A percentile compares a stretch with the other conserved stretches of the same genome.
Evolutionary conservation across 1,284 basidiomycete genomes (phyloP).

Genomic region (Naganishia sp.): DNA sequence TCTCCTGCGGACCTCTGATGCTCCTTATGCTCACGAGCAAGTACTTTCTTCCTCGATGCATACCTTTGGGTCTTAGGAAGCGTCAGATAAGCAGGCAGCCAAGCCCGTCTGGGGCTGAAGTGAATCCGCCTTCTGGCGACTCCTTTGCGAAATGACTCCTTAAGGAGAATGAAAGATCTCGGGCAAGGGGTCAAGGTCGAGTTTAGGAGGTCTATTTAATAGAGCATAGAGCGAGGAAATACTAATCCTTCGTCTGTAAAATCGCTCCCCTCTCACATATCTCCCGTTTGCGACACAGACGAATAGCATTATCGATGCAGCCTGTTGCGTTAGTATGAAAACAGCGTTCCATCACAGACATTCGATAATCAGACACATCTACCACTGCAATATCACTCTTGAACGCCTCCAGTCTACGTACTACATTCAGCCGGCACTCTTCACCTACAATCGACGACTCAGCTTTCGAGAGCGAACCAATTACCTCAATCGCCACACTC

Average conservation of each 20-base stretch:
- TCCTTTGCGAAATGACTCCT: background rate
- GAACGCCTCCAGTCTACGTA: background rate
- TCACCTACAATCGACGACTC: slow-evolving; percentile 13
- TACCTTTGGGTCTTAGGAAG: no score
- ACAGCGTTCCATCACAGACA: slow-evolving; percentile 2
- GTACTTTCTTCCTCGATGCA: no score
- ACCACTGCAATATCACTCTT: background rate
- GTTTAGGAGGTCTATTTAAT: background rate
- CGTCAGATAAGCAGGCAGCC: no score
- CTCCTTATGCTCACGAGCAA: no score
- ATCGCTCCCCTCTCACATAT: background rate
- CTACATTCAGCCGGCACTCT: background rate
- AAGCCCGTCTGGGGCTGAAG: no score
- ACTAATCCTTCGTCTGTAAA: background rate
- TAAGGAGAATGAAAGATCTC: background rate
- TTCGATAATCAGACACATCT: background rate
- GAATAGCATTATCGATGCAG: background rate
- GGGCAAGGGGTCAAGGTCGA: background rate
- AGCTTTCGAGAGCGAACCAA: slow-evolving; percentile 30
- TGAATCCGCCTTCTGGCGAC: no score
- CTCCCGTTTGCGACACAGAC: background rate
- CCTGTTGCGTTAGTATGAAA: slow-evolving; percentile 16
- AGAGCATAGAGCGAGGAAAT: background rate
- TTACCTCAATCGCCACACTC: slow-evolving; percentile 21
- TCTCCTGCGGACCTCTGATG: no score